phyloP scores from a whole-genome alignment of 2,329 filamentous ascomycete species.

The Neonectria coccinea region DNA sequence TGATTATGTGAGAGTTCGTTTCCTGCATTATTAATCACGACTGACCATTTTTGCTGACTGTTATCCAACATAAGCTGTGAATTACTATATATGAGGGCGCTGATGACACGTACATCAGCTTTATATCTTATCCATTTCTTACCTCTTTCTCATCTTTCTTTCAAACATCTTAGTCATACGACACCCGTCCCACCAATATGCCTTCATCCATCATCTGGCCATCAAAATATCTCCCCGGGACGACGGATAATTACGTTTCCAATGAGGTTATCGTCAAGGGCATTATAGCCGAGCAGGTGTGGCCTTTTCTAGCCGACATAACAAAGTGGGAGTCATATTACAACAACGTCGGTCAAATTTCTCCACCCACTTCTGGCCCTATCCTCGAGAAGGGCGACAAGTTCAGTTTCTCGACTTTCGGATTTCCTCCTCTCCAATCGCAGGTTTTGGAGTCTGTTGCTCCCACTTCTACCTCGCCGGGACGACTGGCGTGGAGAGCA shows the following conservation, averaged over 20 bases:
- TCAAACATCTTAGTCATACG: neutral
- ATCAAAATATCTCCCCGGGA: constrained; percentile 43
- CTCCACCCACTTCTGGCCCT: constrained; percentile 40
- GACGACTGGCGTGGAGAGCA: constrained; percentile 45
- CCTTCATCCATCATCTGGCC: constrained; percentile 42
- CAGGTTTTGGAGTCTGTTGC: constrained; percentile 41
- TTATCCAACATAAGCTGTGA: neutral
- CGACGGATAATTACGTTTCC: constrained; percentile 47
- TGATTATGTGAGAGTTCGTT: no score
- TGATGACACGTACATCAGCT: no score
- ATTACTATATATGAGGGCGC: neutral
- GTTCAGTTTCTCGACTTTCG: constrained; percentile 48
- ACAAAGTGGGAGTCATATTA: constrained; percentile 48
- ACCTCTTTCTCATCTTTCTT: neutral
- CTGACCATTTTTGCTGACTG: neutral
- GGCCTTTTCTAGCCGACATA: constrained; percentile 42
- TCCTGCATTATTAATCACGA: neutral
- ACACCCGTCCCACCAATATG: neutral
- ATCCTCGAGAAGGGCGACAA: constrained; percentile 40
- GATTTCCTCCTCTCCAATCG: constrained; percentile 41
- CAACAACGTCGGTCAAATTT: constrained; percentile 37
- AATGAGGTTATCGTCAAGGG: constrained; percentile 47
- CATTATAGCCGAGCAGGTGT: constrained; percentile 43
- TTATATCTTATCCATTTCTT: neutral
- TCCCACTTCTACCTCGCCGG: constrained; percentile 29